A percentile compares a stretch with the other conserved stretches of the same genome.
These are phyloP conservation scores for Camelina laxa DNA, from an alignment of 345 rosid species.

Conservation along the genomic window DNA sequence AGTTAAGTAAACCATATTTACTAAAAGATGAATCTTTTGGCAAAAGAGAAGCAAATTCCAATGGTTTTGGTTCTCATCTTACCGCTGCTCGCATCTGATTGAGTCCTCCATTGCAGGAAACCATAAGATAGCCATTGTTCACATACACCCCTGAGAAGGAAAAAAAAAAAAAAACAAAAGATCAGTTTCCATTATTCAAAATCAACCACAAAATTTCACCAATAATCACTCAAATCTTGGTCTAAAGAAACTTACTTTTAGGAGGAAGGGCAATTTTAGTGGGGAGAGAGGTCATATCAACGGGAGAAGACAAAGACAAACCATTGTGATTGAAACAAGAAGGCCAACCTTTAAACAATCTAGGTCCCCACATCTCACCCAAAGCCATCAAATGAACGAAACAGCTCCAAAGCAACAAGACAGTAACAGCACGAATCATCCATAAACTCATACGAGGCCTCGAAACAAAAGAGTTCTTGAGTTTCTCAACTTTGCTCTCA, in stretches of 20 bases:
- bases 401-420: conserved; percentile 74
- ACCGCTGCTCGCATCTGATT: conserved; percentile 99
- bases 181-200: conserved; percentile 15
- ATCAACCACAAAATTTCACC: neutral
- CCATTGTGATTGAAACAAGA: conserved; percentile 70
- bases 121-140: conserved; percentile 92
- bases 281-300: conserved; percentile 53
- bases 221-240: neutral
- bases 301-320: conserved; percentile 44
- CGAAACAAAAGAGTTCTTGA: conserved; percentile 57
- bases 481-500: conserved; percentile 60
- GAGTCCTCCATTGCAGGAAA: conserved; percentile 98
- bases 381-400: conserved; percentile 74
- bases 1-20: conserved; percentile 20
- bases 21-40: neutral
- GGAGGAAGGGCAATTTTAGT: conserved; percentile 68
- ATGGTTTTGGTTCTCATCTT: conserved; percentile 40
- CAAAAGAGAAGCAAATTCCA: neutral
- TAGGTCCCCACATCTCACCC: conserved; percentile 89
- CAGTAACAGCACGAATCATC: conserved; percentile 72
- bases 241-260: conserved; percentile 60
- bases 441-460: conserved; percentile 75
- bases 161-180: conserved; percentile 1
- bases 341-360: conserved; percentile 82
- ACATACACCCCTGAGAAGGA: conserved; percentile 67